Evolutionary conservation across 2,329 filamentous ascomycete genomes (phyloP), one percentile per base, ranked within the genome.

Genomic region (Pseudocercospora fuligena): DNA sequence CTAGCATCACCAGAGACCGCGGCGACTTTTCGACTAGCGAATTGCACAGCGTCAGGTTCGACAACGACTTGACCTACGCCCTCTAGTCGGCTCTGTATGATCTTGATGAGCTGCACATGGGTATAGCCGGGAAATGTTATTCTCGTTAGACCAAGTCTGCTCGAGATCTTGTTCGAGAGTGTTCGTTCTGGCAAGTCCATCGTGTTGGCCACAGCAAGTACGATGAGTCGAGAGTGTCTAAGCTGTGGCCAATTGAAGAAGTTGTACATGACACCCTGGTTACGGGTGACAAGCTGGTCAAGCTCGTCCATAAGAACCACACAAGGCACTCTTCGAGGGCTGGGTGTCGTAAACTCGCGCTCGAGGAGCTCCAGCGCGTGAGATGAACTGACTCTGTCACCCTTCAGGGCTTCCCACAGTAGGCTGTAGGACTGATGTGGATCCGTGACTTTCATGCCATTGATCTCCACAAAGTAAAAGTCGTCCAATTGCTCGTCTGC

Each of bases 191-290:
- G 95, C 65, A 99, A 82, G 81, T 99, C 95, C 95, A 99, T 99
- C 25, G 95, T 99, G 79, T 99, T 99, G 61, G 95, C 96, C 19
- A 99, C 95, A 11, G 96, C 96, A 6, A 99, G 88, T 6, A 99
- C 96, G 78, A 99, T 97, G 53, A 99, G 85, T 58, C 94, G 89
- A 62, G 93, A 97, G 79, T 99, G 94, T 59, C 92, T 88, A 62
- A 98, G 84, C 11, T 92, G 92, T 3, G 95, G 95, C 95, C 95
- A 99, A 77, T 99, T 99, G 86, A 99, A 99, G 80, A 99, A 99
- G 80, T 99, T 99, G 82, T 99, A 99, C 95, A 99, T 99, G 80
- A 99, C 95, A n/a, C 92, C 94, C 79, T 99, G 96, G 75, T 97
- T 98, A 76, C 94, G 95, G 12, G 95, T 99, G 5, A 99, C 96